Evolutionary conservation across 2,329 filamentous ascomycete genomes (phyloP).

Genomic region (Colletotrichum neosansevieriae): DNA sequence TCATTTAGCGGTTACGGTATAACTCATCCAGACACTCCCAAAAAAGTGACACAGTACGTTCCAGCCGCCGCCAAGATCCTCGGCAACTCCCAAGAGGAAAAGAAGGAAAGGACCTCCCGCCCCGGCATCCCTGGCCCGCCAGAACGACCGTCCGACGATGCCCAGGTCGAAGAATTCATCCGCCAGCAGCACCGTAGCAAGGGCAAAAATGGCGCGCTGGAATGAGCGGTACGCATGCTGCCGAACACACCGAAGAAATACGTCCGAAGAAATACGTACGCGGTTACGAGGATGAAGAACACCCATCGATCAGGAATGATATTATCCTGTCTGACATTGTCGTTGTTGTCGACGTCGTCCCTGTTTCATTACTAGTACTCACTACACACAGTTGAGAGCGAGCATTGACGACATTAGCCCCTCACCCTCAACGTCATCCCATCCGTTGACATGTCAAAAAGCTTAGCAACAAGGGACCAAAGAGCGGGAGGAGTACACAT

Average conservation of each 20-base stretch:
- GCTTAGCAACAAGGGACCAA: constrained; percentile 13
- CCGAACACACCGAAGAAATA: too few relatives aligned
- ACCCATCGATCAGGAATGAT: neutral
- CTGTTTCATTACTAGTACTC: neutral
- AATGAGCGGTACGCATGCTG: constrained; percentile 18
- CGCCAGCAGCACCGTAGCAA: constrained; percentile 65
- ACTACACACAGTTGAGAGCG: neutral
- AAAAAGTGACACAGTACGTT: constrained; percentile 57
- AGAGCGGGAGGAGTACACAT: neutral
- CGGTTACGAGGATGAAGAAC: too few relatives aligned
- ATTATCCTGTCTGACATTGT: neutral
- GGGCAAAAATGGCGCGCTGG: constrained; percentile 46
- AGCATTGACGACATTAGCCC: neutral
- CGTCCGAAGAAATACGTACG: too few relatives aligned
- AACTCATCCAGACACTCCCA: constrained; percentile 24
- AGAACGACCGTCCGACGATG: constrained; percentile 58
- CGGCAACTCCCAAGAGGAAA: constrained; percentile 49
- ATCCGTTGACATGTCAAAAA: constrained; percentile 10
- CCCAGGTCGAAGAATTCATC: constrained; percentile 65
- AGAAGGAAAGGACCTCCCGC: constrained; percentile 36
- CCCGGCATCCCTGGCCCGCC: constrained; percentile 54
- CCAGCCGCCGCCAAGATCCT: constrained; percentile 58
- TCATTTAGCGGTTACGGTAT: constrained; percentile 12
- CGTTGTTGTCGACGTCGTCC: neutral
- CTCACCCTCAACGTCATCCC: constrained; percentile 21